Evolutionary conservation across 805 yeast species (phyloP).

Genomic region (Monosporozyma aquatica): DNA sequence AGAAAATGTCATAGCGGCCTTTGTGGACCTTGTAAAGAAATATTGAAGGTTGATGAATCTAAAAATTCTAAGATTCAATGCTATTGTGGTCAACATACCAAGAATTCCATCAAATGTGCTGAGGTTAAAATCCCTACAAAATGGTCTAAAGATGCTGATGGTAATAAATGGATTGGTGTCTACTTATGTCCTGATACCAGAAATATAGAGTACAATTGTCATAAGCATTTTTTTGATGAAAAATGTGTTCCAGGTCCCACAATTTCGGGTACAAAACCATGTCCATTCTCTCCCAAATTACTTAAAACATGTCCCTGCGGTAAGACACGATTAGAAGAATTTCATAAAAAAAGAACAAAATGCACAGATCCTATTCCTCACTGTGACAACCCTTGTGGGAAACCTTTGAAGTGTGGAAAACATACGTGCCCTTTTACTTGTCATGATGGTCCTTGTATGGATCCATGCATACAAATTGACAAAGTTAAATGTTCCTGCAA

Average conservation of each 20-base stretch:
- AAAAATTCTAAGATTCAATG: slow-evolving; percentile 37
- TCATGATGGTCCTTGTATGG: slow-evolving; percentile 66
- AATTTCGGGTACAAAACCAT: slow-evolving; percentile 28
- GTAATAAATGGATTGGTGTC: slow-evolving; percentile 41
- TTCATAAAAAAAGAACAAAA: slow-evolving; percentile 36
- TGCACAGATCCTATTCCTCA: slow-evolving; percentile 78
- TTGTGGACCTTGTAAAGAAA: slow-evolving; percentile 63
- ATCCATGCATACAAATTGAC: slow-evolving; percentile 50
- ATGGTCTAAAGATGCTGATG: slow-evolving; percentile 21
- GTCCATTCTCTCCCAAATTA: slow-evolving; percentile 55
- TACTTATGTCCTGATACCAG: slow-evolving; percentile 41
- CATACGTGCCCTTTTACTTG: slow-evolving; percentile 57
- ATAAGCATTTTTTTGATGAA: slow-evolving; percentile 49
- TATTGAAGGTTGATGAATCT: slow-evolving; percentile 22
- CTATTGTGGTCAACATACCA: slow-evolving; percentile 61
- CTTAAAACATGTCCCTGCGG: slow-evolving; percentile 78
- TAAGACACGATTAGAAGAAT: slow-evolving; percentile 38
- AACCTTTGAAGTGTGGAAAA: slow-evolving; percentile 62
- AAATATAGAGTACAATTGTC: slow-evolving; percentile 51
- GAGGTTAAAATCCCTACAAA: slow-evolving; percentile 37
- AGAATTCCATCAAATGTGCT: slow-evolving; percentile 29
- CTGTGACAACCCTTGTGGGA: slow-evolving; percentile 59
- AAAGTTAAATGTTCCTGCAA: slow-evolving; percentile 57
- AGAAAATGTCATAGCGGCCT: slow-evolving; percentile 67
- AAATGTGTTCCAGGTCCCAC: slow-evolving; percentile 29